Base-by-base conservation (phyloP, 179 eudicot genomes). In the Corrigiola litoralis region DNA sequence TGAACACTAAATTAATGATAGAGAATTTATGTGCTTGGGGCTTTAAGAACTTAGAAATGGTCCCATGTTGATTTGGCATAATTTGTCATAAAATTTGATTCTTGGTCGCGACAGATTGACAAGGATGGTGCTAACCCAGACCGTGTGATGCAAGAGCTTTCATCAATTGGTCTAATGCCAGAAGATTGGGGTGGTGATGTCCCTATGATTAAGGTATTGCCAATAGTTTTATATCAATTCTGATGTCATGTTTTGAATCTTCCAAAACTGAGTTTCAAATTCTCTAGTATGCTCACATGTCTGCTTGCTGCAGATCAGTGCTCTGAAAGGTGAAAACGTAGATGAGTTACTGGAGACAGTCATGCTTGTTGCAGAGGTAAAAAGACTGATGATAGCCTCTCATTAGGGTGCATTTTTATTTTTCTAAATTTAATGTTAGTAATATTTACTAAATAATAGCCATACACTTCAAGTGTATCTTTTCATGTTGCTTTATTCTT, bases 331-430 rank as follows among this genome's bases (percentile, higher is more conserved):
- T 75, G 86, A 87, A 63, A 83, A 88, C 65, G 77, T 94, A 44
- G 91, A 94, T 75, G 99, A 90, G 42, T 76, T 94, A 73, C 76
- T 94, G 78, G 99, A 94, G 78, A 88, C 95, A 51, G 75, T 83
- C 65, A 90, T 94, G 94, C 95, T 94, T 77, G 97, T 94, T 66
- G 97, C 97, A 23, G 99, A 94, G 94, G 99, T 94, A 73, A 70
- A 77, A 55, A 32, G 16, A 45, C 58, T 53, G n/a, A 48, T 73
- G 14, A n/a, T 65, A 51, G 32, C 45, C 29, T 16, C 63, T 59
- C 12, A 36, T 37, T 37, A 8, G 1, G 44, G 29, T 36, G 16
- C 21, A 46, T 63, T 54, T 60, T 55, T 32, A 52, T 47, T 47
- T 71, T 40, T 69, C n/a, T 62, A 40, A 25, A 27, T 68, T n/a